Base-by-base conservation (phyloP, 768 basidiomycete species). In the Rhizopogon vesiculosus region DNA sequence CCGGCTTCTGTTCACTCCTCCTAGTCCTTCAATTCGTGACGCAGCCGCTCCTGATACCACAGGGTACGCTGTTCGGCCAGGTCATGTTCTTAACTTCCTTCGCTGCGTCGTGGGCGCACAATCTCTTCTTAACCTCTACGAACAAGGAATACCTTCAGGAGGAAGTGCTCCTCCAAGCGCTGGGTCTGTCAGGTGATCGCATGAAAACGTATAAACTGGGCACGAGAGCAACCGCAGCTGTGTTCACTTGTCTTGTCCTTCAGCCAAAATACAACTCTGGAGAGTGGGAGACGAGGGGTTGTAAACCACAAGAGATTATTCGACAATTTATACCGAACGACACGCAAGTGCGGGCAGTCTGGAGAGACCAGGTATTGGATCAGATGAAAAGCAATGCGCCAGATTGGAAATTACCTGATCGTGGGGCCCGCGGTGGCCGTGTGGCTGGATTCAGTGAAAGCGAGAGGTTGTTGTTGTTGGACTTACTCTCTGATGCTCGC, bases 101-200 rank as follows among this genome's bases (percentile, higher is more conserved):
- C 28, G 64, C 56, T 39, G 55, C 56, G 3, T 65, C 65, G 10
- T 66, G 65, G 65, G 40, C 45, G 5, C 62, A 65, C 57, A 66
- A 65, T 43, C 52, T 55, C 9, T 64, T 56, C 48, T 54, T 66
- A 10, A 56, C 64, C 15, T 59, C 57, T 12, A 63, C 76, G 71
- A 72, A 75, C 51, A 53, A 41, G 12, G 49, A 51, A 10, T 29
- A 39, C 22, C 25, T 52, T 15, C 54, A 55, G 15, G 50, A 40
- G 51, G 38, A 54, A 1, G 6, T 15, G 8, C 54, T 55, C n/a
- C 5, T 10, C 15, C 48, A 49, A 8, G 66, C 69, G 6, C 51
- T 59, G 18, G 35, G 51, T 40, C 52, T 68, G 1, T 57, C 60
- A 0, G 52, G 22, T 13, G 62, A 60, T 0, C n/a, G 1, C 19